phyloP scores from a whole-genome alignment of 441 rosid genomes.

The Gossypium schwendimanii region DNA sequence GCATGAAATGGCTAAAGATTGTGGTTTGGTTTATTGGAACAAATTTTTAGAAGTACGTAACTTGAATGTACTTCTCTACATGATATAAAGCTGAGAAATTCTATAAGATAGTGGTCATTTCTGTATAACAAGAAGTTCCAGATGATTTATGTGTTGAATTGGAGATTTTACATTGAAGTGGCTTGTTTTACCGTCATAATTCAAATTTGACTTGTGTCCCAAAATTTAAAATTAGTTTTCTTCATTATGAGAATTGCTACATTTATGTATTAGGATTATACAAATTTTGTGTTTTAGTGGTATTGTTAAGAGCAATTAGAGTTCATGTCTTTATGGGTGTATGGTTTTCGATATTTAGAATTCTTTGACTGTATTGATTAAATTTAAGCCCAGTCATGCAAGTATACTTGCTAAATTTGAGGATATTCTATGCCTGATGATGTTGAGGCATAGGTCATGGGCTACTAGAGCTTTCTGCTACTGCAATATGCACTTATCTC shows the following conservation, averaged over 20 bases:
- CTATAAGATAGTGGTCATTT: neutral
- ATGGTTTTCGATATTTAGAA: neutral
- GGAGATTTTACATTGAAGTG: conserved; percentile 2
- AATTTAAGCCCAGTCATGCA: neutral
- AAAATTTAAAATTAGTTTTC: neutral
- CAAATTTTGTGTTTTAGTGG: neutral
- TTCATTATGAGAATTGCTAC: neutral
- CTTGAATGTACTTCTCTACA: neutral
- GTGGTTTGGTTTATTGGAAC: neutral
- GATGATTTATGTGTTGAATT: conserved; percentile 2
- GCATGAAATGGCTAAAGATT: neutral
- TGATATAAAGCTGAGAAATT: neutral
- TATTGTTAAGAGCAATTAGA: neutral
- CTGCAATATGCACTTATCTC: neutral
- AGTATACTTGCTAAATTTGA: neutral
- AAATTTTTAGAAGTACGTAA: neutral
- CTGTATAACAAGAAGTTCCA: neutral
- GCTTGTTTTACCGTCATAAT: neutral
- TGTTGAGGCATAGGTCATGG: neutral
- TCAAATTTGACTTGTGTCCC: neutral
- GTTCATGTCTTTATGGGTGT: neutral
- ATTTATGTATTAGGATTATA: neutral
- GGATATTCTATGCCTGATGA: neutral
- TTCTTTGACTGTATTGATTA: neutral
- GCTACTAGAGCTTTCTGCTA: neutral